Evolutionary conservation across 805 yeast genomes (phyloP).

Genomic region (Clavispora vitiphila): DNA sequence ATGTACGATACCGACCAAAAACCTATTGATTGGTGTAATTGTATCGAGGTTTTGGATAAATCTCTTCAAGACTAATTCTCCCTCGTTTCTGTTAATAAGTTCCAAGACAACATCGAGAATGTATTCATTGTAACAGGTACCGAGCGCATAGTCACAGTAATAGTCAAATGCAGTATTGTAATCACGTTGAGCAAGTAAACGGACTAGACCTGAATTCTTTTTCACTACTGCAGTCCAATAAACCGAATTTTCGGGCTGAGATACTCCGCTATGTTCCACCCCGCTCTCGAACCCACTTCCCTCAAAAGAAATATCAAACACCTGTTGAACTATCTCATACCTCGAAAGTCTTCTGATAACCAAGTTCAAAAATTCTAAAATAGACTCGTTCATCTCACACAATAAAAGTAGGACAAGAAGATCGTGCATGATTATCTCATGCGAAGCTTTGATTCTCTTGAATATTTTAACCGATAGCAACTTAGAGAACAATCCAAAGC

Average conservation of each 20-base stretch:
- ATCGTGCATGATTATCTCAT: slow-evolving; percentile 25
- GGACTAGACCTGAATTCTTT: slow-evolving; percentile 15
- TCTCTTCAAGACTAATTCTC: slow-evolving; percentile 5
- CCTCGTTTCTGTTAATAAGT: slow-evolving; percentile 11
- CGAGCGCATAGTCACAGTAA: slow-evolving; percentile 15
- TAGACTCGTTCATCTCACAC: slow-evolving; percentile 28
- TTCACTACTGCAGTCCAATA: slow-evolving; percentile 26
- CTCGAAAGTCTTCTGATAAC: slow-evolving; percentile 21
- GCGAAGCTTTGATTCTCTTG: slow-evolving; percentile 24
- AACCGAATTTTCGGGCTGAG: slow-evolving; percentile 21
- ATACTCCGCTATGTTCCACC: slow-evolving; percentile 12
- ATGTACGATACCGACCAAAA: slow-evolving; percentile 31
- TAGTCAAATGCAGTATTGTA: slow-evolving; percentile 25
- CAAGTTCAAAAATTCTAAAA: slow-evolving; percentile 20
- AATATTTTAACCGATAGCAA: slow-evolving; percentile 21
- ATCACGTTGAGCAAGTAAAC: slow-evolving; percentile 14
- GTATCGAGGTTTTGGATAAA: slow-evolving; percentile 16
- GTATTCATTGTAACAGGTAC: slow-evolving; percentile 3
- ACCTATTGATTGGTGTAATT: slow-evolving; percentile 17
- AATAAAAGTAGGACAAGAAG: slow-evolving; percentile 27
- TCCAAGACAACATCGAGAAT: slow-evolving; percentile 11
- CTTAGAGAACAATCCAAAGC: slow-evolving; percentile 21
- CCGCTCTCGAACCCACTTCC: slow-evolving; percentile 7
- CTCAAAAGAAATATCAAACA: slow-evolving; percentile 25
- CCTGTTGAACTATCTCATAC: slow-evolving; percentile 19